Conservation (phyloP, 176 grass and related monocot genomes). For the Aegilops bicornis region DNA sequence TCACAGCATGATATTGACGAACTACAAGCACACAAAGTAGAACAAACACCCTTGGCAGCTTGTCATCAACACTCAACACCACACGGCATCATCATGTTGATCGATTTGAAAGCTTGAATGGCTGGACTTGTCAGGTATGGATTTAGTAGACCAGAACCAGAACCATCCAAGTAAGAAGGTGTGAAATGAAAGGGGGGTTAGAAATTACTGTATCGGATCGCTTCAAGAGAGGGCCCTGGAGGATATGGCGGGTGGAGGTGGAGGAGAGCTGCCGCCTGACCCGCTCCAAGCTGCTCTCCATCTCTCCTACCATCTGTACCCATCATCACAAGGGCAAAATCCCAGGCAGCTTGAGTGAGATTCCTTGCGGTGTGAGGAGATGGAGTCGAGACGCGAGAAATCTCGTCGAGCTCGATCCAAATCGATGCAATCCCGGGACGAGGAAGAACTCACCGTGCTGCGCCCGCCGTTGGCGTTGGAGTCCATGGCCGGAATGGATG, state of each 20-base stretch:
- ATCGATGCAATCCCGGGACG: background rate
- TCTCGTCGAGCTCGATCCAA: background rate
- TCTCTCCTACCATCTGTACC: conserved; percentile 56
- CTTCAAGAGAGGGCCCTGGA: conserved; percentile 92
- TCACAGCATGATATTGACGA: background rate
- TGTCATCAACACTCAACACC: background rate
- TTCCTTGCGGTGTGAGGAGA: background rate
- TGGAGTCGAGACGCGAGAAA: background rate
- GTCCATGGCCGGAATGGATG: conserved; percentile 46
- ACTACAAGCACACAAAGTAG: background rate
- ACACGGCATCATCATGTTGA: background rate
- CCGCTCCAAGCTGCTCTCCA: conserved; percentile 85
- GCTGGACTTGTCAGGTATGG: background rate
- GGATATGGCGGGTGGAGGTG: conserved; percentile 62
- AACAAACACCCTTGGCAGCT: background rate
- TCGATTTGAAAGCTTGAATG: background rate
- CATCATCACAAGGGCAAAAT: background rate
- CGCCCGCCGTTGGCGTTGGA: conserved; percentile 33
- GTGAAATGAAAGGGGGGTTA: background rate
- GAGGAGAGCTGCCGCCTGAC: conserved; percentile 80
- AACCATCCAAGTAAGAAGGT: background rate
- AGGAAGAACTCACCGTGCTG: conserved; percentile 47
- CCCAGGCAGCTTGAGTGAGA: conserved; percentile 7
- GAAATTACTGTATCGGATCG: conserved; percentile 63
- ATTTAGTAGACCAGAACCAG: background rate